phyloP scores from a whole-genome alignment of 202 grass and related monocot species.

The Hordeum pubiflorum region DNA sequence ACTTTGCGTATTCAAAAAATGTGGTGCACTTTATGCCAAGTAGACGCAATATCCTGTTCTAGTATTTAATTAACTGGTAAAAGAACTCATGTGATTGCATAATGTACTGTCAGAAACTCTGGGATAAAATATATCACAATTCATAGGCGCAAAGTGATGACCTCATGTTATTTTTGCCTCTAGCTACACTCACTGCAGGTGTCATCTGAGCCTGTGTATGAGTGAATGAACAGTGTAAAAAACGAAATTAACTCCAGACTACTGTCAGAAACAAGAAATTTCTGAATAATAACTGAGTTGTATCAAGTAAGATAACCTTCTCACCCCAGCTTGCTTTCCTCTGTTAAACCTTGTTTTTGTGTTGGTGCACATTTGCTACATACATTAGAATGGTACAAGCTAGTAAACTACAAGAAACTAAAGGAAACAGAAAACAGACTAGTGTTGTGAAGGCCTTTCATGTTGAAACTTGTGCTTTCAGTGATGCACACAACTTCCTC shows the following conservation, averaged over 20 bases:
- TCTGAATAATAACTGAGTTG: background rate
- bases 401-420: background rate
- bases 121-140: background rate
- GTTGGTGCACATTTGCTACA: background rate
- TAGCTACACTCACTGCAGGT: background rate
- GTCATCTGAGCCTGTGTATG: background rate
- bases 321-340: background rate
- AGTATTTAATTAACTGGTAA: background rate
- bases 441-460: background rate
- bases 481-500: background rate
- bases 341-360: background rate
- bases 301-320: background rate
- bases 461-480: background rate
- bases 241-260: background rate
- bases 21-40: background rate
- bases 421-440: background rate
- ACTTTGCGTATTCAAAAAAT: background rate
- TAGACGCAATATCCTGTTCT: conserved; percentile 5
- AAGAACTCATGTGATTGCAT: background rate
- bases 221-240: background rate
- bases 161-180: background rate
- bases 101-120: conserved; percentile 10
- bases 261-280: background rate
- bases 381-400: background rate
- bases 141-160: background rate